These are phyloP conservation scores for Senna siamea DNA, from an alignment of 306 rosid species.

Conservation along the genomic window DNA sequence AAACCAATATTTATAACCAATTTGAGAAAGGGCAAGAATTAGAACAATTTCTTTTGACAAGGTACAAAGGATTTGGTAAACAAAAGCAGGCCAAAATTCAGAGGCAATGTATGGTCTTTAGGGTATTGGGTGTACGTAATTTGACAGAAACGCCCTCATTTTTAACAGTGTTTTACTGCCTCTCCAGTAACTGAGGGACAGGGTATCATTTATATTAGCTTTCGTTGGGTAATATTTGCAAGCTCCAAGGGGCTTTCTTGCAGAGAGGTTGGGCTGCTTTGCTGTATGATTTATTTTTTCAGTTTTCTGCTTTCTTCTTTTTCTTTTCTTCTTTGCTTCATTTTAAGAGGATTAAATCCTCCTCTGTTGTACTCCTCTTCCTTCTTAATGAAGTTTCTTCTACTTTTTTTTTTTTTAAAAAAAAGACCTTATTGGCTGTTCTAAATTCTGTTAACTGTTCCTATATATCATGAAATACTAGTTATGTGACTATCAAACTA, in stretches of 20 bases:
- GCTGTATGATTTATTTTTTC: too few relatives aligned
- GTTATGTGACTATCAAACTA: slow-evolving; percentile 19
- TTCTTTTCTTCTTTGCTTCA: neutral
- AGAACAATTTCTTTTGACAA: neutral
- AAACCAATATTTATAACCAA: slow-evolving; percentile 27
- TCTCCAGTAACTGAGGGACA: too few relatives aligned
- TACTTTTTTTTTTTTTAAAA: neutral
- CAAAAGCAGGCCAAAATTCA: neutral
- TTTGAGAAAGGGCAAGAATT: neutral
- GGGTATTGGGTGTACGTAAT: neutral
- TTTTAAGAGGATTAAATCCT: neutral
- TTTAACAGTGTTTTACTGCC: too few relatives aligned
- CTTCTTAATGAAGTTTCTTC: neutral
- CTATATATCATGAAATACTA: neutral
- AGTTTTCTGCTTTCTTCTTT: too few relatives aligned
- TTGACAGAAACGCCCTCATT: neutral
- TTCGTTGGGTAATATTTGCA: too few relatives aligned
- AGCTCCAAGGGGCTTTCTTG: too few relatives aligned
- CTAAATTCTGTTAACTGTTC: slow-evolving; percentile 26
- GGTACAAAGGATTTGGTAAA: neutral
- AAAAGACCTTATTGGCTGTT: slow-evolving; percentile 13
- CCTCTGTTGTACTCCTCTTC: neutral
- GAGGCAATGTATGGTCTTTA: too few relatives aligned
- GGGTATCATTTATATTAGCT: too few relatives aligned
- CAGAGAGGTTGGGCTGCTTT: too few relatives aligned